Evolutionary conservation across 192 early-diverging fungal genomes (phyloP).

Genomic region (Backusella macrospora): DNA sequence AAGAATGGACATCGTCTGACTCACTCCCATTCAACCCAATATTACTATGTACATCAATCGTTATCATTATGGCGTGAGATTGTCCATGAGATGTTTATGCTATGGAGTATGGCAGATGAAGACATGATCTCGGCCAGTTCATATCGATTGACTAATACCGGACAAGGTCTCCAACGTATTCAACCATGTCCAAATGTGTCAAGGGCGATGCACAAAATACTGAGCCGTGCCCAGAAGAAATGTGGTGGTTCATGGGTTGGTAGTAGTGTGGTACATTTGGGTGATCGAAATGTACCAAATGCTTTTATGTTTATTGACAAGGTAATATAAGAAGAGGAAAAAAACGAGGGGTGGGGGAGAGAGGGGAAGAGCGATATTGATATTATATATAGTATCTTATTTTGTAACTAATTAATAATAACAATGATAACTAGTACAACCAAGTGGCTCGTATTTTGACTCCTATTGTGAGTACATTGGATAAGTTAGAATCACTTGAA

Average conservation of each 20-base stretch:
- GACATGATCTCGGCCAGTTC: slow-evolving; percentile 71
- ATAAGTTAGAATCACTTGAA: slow-evolving; percentile 67
- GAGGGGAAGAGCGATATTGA: background rate
- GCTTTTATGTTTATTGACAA: slow-evolving; percentile 98
- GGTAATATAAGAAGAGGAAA: slow-evolving; percentile 44
- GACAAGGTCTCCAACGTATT: slow-evolving; percentile 96
- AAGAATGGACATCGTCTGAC: slow-evolving; percentile 85
- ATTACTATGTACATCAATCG: slow-evolving; percentile 91
- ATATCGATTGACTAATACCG: slow-evolving; percentile 94
- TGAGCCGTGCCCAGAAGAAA: slow-evolving; percentile 83
- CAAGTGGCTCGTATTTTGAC: slow-evolving; percentile 95
- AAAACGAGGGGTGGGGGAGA: background rate
- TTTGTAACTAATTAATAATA: slow-evolving; percentile 5
- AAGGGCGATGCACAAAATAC: slow-evolving; percentile 84
- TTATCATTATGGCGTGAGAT: slow-evolving; percentile 95
- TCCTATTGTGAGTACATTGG: slow-evolving; percentile 81
- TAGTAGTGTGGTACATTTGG: slow-evolving; percentile 93
- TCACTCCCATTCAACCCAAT: slow-evolving; percentile 92
- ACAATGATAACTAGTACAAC: slow-evolving; percentile 69
- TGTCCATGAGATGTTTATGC: slow-evolving; percentile 95
- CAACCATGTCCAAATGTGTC: slow-evolving; percentile 86
- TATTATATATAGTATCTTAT: background rate
- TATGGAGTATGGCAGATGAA: slow-evolving; percentile 88
- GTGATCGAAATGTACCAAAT: slow-evolving; percentile 98
- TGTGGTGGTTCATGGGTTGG: slow-evolving; percentile 89